Base-by-base conservation (phyloP, 805 yeast genomes). In the Yarrowia hollandica region DNA sequence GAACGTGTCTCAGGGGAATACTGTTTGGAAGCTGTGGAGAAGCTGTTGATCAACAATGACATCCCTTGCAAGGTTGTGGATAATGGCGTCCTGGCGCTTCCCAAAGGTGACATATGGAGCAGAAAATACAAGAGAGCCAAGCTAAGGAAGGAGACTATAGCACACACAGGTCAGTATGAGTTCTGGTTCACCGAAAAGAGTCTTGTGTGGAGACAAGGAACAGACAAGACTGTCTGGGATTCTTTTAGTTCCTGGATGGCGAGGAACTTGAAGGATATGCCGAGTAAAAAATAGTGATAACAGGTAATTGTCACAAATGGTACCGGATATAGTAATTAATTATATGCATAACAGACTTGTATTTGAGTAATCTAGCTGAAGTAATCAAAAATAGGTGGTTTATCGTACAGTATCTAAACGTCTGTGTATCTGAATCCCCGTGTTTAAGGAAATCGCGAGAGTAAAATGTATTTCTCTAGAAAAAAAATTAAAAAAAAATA, bases 101-200 rank as follows among this genome's bases (percentile, higher is more conserved):
- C 44, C 11, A 34, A 18, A 11, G 58, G 58, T 0, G 44, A 52
- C 11, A 12, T 35, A 10, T 52, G 58, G 58, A 35, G 44, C 25
- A 12, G 58, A 26, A 35, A 35, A 11, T 52, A 52, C 35, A 35
- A 37, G 33, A 22, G 58, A 15, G 42, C 58, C 1, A 52, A 52
- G 25, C 30, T 48, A 39, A 21, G 44, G 9, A 19, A 35, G 25
- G 58, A 26, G 5, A n/a, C n/a, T 0, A 19, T 28, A 2, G 44
- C 26, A 15, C 7, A 16, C 19, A 23, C 19, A 5, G 44, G 19
- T 4, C n/a, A 37, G 26, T 26, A 37, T n/a, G 44, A 37, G 35
- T 52, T 52, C 28, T 11, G 4, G n/a, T 2, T 52, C 26, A 25
- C 34, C 1, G 26, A 23, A 19, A 21, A 52, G 11, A 14, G 12